Percentiles rank a stretch among this genome's conserved stretches.
Evolutionary conservation across 164 flowering plant species (phyloP).

Genomic region (Houttuynia cordata): DNA sequence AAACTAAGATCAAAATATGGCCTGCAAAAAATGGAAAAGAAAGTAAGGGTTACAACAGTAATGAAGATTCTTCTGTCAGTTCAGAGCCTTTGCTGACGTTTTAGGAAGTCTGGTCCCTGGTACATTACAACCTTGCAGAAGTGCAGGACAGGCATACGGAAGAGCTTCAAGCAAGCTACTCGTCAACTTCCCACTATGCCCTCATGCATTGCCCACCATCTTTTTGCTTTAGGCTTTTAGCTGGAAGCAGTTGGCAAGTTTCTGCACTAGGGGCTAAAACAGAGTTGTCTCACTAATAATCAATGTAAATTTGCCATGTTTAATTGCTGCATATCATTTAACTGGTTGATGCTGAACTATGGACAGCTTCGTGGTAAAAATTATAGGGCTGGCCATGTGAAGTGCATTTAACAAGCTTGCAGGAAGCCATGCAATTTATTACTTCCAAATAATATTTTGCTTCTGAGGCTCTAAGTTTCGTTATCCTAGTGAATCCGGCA

Average conservation of each 20-base stretch:
- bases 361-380: background rate
- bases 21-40: constrained; percentile 4
- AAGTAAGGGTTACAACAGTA: constrained; percentile 26
- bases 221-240: background rate
- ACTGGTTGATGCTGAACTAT: background rate
- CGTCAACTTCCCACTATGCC: background rate
- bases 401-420: background rate
- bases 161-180: background rate
- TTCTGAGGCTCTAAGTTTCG: too few relatives aligned
- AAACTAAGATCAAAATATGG: background rate
- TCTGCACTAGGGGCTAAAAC: background rate
- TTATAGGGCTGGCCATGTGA: background rate
- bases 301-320: background rate
- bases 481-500: background rate
- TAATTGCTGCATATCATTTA: background rate
- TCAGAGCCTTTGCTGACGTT: constrained; percentile 42
- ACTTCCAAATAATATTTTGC: too few relatives aligned
- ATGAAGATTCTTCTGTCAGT: constrained; percentile 67
- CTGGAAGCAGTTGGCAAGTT: background rate
- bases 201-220: background rate
- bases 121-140: constrained; percentile 20
- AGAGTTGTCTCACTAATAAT: too few relatives aligned
- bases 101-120: constrained; percentile 36
- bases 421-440: background rate
- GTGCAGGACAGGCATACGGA: constrained; percentile 12